Percentiles rank a stretch among this genome's conserved stretches.
These are phyloP conservation scores for Trypanosoma mega DNA, from an alignment of 208 protist species.

Conservation along the genomic window DNA sequence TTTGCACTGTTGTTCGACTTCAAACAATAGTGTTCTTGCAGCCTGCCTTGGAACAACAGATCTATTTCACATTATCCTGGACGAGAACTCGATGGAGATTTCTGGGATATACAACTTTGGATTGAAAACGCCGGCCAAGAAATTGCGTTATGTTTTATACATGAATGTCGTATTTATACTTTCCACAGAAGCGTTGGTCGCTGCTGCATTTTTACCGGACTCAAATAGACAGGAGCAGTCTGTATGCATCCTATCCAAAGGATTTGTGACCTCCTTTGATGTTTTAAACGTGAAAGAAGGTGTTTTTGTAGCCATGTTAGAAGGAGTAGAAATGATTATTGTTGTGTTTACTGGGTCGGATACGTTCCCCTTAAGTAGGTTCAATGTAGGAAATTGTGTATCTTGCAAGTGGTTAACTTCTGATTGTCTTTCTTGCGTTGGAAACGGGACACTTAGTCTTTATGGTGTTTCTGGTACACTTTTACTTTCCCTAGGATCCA, in stretches of 20 bases:
- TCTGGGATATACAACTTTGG: constrained; percentile 8
- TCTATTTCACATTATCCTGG: constrained; percentile 14
- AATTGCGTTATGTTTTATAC: constrained; percentile 12
- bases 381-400: constrained; percentile 5
- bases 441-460: constrained; percentile 1
- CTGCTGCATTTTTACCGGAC: not conserved
- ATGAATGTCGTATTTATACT: constrained; percentile 2
- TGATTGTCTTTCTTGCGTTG: constrained; percentile 19
- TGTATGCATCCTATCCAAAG: not conserved
- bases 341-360: constrained; percentile 8
- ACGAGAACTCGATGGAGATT: constrained; percentile 2
- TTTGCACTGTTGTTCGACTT: constrained; percentile 9
- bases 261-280: constrained; percentile 18
- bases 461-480: constrained; percentile 11
- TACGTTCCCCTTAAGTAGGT: constrained; percentile 11
- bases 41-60: constrained; percentile 15
- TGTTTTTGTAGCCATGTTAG: constrained; percentile 16
- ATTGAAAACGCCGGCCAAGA: not conserved
- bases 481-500: constrained; percentile 12
- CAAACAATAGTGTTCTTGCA: constrained; percentile 14
- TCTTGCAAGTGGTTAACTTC: constrained; percentile 24
- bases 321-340: constrained; percentile 9
- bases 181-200: constrained; percentile 3
- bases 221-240: not conserved
- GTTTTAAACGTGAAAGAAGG: constrained; percentile 11